Evolutionary conservation across 2,329 filamentous ascomycete species (phyloP).

Genomic region (Meredithiella fracta): DNA sequence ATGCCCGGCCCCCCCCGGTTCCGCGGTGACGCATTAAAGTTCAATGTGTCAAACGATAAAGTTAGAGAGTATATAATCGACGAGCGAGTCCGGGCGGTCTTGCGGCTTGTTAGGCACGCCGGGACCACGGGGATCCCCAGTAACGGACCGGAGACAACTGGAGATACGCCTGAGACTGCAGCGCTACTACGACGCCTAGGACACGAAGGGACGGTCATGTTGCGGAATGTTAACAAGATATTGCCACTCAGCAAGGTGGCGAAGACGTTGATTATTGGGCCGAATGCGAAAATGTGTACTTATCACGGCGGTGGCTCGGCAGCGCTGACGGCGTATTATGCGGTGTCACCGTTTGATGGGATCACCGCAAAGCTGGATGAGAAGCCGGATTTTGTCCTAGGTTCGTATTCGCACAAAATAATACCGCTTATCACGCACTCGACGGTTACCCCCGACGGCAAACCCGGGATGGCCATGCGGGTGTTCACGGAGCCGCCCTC

Average conservation of each 20-base stretch:
- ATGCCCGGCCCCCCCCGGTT: conserved; percentile 41
- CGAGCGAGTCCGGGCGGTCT: conserved; percentile 38
- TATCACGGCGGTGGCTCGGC: conserved; percentile 52
- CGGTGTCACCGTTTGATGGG: conserved; percentile 55
- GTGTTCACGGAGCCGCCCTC: conserved; percentile 44
- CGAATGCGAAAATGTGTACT: conserved; percentile 38
- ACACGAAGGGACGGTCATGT: conserved; percentile 52
- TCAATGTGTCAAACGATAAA: conserved; percentile 39
- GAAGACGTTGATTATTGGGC: conserved; percentile 41
- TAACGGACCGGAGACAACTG: conserved; percentile 34
- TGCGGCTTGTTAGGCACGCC: conserved; percentile 43
- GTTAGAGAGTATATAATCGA: conserved; percentile 38
- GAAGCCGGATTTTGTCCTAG: conserved; percentile 36
- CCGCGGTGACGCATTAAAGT: conserved; percentile 34
- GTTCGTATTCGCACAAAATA: conserved; percentile 48
- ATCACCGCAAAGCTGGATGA: conserved; percentile 38
- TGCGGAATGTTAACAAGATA: conserved; percentile 52
- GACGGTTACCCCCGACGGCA: conserved; percentile 34
- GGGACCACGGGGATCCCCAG: conserved; percentile 37
- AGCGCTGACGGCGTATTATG: conserved; percentile 43
- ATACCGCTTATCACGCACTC: conserved; percentile 40
- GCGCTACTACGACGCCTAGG: conserved; percentile 48
- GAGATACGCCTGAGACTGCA: conserved; percentile 45
- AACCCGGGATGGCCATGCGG: conserved; percentile 43
- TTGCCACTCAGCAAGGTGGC: conserved; percentile 48